Base-by-base conservation (phyloP, 2,329 filamentous ascomycete genomes). In the Decorospora gaudefroyi region DNA sequence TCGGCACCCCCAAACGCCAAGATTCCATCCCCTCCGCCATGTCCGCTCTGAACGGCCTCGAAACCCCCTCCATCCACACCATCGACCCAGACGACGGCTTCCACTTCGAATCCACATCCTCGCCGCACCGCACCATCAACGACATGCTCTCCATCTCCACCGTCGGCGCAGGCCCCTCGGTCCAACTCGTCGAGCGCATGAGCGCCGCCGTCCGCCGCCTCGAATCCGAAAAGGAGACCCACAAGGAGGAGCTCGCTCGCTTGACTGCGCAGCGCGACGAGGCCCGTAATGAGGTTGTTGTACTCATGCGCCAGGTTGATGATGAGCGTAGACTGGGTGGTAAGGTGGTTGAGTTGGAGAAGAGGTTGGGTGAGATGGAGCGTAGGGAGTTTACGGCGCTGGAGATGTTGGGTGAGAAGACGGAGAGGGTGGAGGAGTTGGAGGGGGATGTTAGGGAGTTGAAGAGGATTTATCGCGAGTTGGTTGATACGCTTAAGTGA, bases 371-470 rank as follows among this genome's bases (percentile, higher is more conserved):
- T 18, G 81, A 82, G 28, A 76, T 96, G 53, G 85, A 88, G 61
- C 76, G 82, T 51, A 79, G 92, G 60, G 96, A 97, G 67, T 85
- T 95, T 67, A 93, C 90, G 10, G 95, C 90, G 47, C 76, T 99
- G 39, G 91, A 97, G 74, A 86, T 97, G 83, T 74, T 99, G 43
- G 93, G 93, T 1, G 93, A 99, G 80, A 96, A 96, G 81, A 96
- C 90, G 70, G 93, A 99, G 76, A 76, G 87, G 64, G 91, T 96
- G 2, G 90, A 96, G 65, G 93, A 99, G 76, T 75, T 99, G 56
- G 84, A 80, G 69, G 86, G 87, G 9, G 93, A 97, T 76, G 87
- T 99, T 39, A 78, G 84, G 55, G 93, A 99, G 76, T 79, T 99
- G 68, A 99, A 99, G 77, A 86, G 85, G 64, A 96, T 99, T 80